These are phyloP conservation scores for Globisporangium rhizosaccharum DNA, from an alignment of 352 stramenopile species.

Conservation along the genomic window DNA sequence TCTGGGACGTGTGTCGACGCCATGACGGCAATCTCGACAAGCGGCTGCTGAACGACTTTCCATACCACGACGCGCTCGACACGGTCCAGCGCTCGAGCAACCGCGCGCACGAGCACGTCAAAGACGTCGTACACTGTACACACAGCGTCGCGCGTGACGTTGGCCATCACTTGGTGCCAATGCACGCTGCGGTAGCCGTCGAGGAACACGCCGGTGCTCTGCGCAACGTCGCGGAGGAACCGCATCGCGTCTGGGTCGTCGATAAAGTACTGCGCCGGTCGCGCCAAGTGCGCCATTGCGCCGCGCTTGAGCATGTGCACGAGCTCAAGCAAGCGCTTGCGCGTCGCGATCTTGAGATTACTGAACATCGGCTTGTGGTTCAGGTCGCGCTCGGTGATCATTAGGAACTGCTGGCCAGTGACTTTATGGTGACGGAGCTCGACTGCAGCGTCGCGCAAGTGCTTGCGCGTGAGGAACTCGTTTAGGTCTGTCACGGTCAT, in stretches of 20 bases:
- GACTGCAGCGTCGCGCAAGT: constrained; percentile 35
- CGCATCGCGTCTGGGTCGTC: constrained; percentile 46
- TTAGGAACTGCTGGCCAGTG: constrained; percentile 34
- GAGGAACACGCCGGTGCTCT: constrained; percentile 34
- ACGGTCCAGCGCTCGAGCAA: constrained; percentile 34
- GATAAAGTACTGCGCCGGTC: constrained; percentile 28
- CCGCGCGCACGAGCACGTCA: constrained; percentile 32
- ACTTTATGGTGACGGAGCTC: constrained; percentile 42
- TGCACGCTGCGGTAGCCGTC: constrained; percentile 43
- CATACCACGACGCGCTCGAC: constrained; percentile 50
- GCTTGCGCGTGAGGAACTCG: constrained; percentile 51
- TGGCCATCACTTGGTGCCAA: constrained; percentile 44
- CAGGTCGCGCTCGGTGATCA: constrained; percentile 46
- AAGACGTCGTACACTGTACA: constrained; percentile 57
- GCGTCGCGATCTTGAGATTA: constrained; percentile 43
- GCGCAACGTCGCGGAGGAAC: constrained; percentile 41
- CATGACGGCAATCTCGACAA: constrained; percentile 36
- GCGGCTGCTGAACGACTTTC: constrained; percentile 30
- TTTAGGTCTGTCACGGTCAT: constrained; percentile 46
- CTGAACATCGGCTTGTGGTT: constrained; percentile 44
- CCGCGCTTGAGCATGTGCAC: constrained; percentile 37
- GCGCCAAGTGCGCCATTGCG: constrained; percentile 34
- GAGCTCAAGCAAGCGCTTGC: constrained; percentile 52
- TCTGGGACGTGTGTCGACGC: constrained; percentile 49
- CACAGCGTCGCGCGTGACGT: constrained; percentile 25